Conservation (phyloP, 441 rosid species). For the Cnidoscolus chayamansa region DNA sequence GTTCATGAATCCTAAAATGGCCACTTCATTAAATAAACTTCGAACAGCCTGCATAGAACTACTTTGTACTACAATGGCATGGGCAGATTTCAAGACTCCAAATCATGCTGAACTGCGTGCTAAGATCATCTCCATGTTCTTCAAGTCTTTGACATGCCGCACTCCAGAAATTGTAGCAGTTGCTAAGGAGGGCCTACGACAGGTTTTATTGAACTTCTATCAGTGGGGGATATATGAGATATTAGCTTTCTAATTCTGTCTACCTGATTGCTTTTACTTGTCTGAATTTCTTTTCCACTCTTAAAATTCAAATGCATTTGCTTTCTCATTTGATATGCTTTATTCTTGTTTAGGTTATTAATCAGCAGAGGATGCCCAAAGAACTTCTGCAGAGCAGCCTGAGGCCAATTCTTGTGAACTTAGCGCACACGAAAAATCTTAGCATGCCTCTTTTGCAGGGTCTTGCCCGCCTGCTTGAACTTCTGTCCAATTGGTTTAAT, state of each 20-base stretch:
- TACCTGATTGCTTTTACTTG: neutral
- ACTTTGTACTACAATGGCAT: slow-evolving; percentile 95
- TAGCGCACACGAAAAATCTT: slow-evolving; percentile 98
- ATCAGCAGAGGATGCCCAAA: slow-evolving; percentile 97
- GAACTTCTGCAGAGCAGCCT: slow-evolving; percentile 99
- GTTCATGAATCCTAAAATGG: slow-evolving; percentile 82
- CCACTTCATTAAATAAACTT: slow-evolving; percentile 77
- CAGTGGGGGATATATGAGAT: neutral
- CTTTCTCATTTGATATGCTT: slow-evolving; percentile 1
- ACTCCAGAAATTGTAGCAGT: slow-evolving; percentile 96
- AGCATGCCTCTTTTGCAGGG: slow-evolving; percentile 99
- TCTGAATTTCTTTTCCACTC: neutral
- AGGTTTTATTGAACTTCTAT: slow-evolving; percentile 53
- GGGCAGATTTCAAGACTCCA: slow-evolving; percentile 91
- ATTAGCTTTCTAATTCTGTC: neutral
- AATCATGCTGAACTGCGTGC: slow-evolving; percentile 84
- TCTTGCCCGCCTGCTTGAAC: slow-evolving; percentile 97
- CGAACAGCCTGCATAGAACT: slow-evolving; percentile 97
- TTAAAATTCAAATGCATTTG: neutral
- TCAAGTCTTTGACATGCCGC: slow-evolving; percentile 90
- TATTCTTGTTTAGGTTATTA: slow-evolving; percentile 63
- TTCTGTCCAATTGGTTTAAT: slow-evolving; percentile 95
- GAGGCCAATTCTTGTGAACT: slow-evolving; percentile 91
- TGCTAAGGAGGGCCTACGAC: slow-evolving; percentile 97
- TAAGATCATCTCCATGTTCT: slow-evolving; percentile 97